These are phyloP conservation scores for Isatis lusitanica DNA, from an alignment of 441 rosid genomes.

Conservation along the genomic window DNA sequence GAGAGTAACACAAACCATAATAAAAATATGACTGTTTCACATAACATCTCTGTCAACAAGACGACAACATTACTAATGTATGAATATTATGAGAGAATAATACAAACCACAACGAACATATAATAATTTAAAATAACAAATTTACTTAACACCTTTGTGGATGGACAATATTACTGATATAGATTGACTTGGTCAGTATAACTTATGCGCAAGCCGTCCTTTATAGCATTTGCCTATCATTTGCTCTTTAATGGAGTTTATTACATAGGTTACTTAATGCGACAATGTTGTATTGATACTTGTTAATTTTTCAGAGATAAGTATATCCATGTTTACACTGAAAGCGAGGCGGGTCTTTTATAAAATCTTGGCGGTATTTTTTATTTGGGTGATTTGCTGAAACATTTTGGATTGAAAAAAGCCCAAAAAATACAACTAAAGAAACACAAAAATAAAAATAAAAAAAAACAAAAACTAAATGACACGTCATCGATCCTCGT, in stretches of 20 bases:
- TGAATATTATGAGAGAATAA: no score
- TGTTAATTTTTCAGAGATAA: no score
- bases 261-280: no score
- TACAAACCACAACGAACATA: no score
- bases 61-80: no score
- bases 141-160: not conserved
- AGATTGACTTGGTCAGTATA: not conserved
- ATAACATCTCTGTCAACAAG: no score
- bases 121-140: no score
- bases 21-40: no score
- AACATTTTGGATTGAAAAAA: not conserved
- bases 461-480: not conserved
- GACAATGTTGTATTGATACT: not conserved
- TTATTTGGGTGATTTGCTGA: not conserved
- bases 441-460: constrained; percentile 19
- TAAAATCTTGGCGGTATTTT: not conserved
- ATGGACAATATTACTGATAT: not conserved
- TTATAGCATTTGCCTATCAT: not conserved
- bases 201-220: not conserved
- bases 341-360: not conserved
- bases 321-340: not conserved
- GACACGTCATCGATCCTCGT: constrained; percentile 25
- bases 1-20: no score
- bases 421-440: not conserved
- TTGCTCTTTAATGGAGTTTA: constrained; percentile 2